Base-by-base conservation (phyloP, 257 asterid species). In the Solanum sejunctum region DNA sequence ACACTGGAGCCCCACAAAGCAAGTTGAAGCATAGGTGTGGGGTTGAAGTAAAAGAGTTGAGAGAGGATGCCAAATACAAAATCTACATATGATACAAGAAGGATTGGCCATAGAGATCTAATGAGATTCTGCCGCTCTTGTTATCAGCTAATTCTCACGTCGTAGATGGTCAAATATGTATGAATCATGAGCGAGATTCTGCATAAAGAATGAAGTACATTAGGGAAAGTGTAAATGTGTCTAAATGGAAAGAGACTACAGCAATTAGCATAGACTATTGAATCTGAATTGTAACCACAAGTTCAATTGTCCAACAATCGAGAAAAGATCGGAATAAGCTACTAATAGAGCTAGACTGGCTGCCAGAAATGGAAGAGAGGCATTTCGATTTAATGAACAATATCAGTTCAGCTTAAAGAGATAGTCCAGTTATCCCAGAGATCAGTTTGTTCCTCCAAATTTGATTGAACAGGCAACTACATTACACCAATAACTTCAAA, bases 141-240 rank as follows among this genome's bases (percentile, higher is more conserved):
- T 26, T 51, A 43, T 20, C 36, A n/a, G 20, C 80, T 71, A 77
- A 16, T 51, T 77, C 39, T 51, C 47, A 52, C 64, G 82, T 17
- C 82, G 47, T 51, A 77, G 82, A 77, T 77, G 82, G 64, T 51
- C 82, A 51, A 77, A 77, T 77, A 64, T 77, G 26, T 77, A 77
- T 26, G 82, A 77, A 77, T 77, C 82, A 51, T 77, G 82, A 28
- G 82, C 82, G 13, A 77, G 82, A 77, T 77, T 77, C 82, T 77
- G 82, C 64, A 77, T 51, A 47, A 77, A 51, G 82, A 51, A 51
- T 8, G 47, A 15, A 26, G 45, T 51, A 0, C 47, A 77, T 51
- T 51, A 77, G 47, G 21, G 26, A 23, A 23, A 26, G 82, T 13
- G 23, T 49, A 49, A 23, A 49, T 51, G 82, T 1, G 61, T 77